Base-by-base conservation (phyloP, 306 rosid genomes). In the Ammopiptanthus mongolicus region DNA sequence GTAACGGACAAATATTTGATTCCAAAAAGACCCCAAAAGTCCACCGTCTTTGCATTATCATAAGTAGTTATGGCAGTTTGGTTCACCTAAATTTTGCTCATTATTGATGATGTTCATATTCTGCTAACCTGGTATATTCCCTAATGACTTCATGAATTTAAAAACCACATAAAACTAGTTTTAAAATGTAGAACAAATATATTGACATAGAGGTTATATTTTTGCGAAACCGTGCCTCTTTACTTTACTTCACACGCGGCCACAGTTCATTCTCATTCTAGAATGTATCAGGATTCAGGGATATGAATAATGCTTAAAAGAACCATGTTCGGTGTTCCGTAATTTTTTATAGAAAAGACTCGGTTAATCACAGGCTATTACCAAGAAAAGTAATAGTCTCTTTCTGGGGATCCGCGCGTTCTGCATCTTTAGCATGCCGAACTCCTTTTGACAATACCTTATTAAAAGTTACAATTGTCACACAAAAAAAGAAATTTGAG, bases 361-460 rank as follows among this genome's bases (percentile, higher is more conserved):
- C 7, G 4, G 52, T 65, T 48, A 12, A 25, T 64, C n/a, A 59
- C 37, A 77, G 33, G 11, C 52, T 15, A 65, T 68, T 59, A 56
- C n/a, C 46, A 13, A 28, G 5, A 7, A 10, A 34, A 73, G 58
- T 59, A 33, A 36, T 66, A 8, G 11, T 36, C 8, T 50, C 74
- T 69, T 62, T 33, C 41, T 75, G 3, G 78, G 82, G 77, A 84
- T 79, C 76, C n/a, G n/a, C n/a, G n/a, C 59, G 76, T 25, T n/a
- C 18, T 48, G 25, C 48, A 18, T 58, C 80, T 76, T 68, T 48
- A 9, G 65, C 62, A 44, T 78, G 88, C 89, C 91, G 79, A 89
- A 89, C 87, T 67, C 65, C 72, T 81, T 81, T 85, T 85, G 90
- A 83, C 86, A 56, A 75, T 71, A 23, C 51, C 78, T 41, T 75